Base-by-base conservation (phyloP, 2,329 filamentous ascomycete species). In the Arthroderma sp. region DNA sequence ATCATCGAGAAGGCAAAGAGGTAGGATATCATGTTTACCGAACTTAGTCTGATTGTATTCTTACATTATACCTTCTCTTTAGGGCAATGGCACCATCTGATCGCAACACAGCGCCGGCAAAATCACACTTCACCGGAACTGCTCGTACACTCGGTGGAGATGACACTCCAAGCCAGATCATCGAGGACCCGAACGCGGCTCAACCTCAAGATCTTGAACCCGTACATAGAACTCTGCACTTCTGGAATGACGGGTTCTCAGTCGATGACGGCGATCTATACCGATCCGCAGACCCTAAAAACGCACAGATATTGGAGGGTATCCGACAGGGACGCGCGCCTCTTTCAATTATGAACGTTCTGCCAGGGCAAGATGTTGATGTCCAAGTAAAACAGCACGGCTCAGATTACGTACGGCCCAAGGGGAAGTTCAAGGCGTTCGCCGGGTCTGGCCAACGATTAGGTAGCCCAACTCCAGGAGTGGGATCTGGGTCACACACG, bases 91-190 rank as follows among this genome's bases (percentile, higher is more conserved):
- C 47, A 60, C 69, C 15, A 2, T 7, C 68, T 59, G 66, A 56
- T 55, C 78, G 79, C 54, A 77, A 79, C 13, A 70, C 76, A 33
- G 68, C 71, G 55, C 66, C 66, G 8, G 66, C 66, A 60, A 71
- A 64, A 53, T 72, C 71, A n/a, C 67, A 74, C 67, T 85, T 85
- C 68, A 78, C 73, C 23, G 82, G 82, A 56, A 72, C 79, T 55
- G 82, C 82, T 57, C 81, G 79, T 63, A 85, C 82, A n/a, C 75
- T 85, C 9, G 82, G 82, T 57, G 82, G 82, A 60, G 82, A 85
- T 61, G 82, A 84, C 64, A 73, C 78, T 19, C 81, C 81, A 15
- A 83, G 80, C 59, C 74, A 75, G 57, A 71, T 80, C 13, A 76
- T 85, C 56, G 75, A 78, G 54, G 77, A 80, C 62, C 76, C 80